Base-by-base conservation (phyloP, 768 basidiomycete species). In the Russula brevipes region DNA sequence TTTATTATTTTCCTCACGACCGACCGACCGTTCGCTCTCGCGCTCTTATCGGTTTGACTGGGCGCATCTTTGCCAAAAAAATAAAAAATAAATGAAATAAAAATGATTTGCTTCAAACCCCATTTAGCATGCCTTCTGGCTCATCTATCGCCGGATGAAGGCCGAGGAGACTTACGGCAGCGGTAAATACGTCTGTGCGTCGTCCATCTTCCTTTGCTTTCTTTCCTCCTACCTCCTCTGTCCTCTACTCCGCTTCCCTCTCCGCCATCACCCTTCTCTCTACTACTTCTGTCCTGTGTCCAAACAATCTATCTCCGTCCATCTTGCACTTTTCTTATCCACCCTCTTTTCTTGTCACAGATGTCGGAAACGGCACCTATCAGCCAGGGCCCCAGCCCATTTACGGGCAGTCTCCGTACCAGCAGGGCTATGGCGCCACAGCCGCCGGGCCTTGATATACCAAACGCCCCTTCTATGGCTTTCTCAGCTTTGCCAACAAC, bases 101-200 rank as follows among this genome's bases (percentile, higher is more conserved):
- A 24, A 24, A 24, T 24, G 24, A 24, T 24, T 24, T 24, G 24
- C 24, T 24, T 24, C 24, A 24, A 24, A 24, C 24, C 47, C 44
- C 35, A 44, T 59, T 36, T 41, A 83, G 82, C 91, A 94, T 71
- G 88, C 90, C 1, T 92, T 93, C 77, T 93, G 88, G 88, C 80
- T 95, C 57, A 92, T 94, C 60, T 93, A 93, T 77, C 87, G 81
- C 81, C 89, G 88, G 81, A 92, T 92, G 81, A 81, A 89, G 69
- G 93, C 91, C 0, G 89, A 91, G 69, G 90, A 91, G 69, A 80
- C 79, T 46, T 95, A 90, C 70, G 92, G 92, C 12, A 75, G 71
- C 5, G 90, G 89, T 19, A 87, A 87, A 38, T 94, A 85, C 77
- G 73, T 79, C 56, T 94, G 91, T 91, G 70, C 70, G 91, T 81